These are phyloP conservation scores for Solanum medicagineum DNA, from an alignment of 257 asterid species.

Conservation along the genomic window DNA sequence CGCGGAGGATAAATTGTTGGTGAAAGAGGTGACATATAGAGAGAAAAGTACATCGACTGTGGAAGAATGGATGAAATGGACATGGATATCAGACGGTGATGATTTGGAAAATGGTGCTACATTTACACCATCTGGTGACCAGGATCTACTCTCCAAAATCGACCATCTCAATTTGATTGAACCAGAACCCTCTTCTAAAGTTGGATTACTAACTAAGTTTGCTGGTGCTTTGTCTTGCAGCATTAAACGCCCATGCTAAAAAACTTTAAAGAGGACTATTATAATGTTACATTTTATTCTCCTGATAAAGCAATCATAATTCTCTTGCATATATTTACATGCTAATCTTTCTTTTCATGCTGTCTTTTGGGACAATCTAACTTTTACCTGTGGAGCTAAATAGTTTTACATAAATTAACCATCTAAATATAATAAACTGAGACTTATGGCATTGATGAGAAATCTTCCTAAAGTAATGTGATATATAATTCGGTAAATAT, in stretches of 20 bases:
- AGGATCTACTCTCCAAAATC: background rate
- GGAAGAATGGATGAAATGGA: constrained; percentile 2
- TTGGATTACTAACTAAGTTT: background rate
- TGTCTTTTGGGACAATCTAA: too few species aligned
- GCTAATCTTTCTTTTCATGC: background rate
- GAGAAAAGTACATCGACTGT: background rate
- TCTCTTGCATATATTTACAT: background rate
- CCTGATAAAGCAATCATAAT: background rate
- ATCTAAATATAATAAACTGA: too few species aligned
- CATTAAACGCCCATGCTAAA: background rate
- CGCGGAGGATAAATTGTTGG: background rate
- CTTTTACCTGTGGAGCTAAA: too few species aligned
- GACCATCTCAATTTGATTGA: background rate
- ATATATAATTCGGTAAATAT: too few species aligned
- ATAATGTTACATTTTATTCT: background rate
- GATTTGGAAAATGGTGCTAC: background rate
- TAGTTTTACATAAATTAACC: too few species aligned
- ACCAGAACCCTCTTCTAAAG: background rate
- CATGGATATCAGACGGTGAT: background rate
- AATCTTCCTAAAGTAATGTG: background rate
- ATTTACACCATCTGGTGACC: constrained; percentile 2
- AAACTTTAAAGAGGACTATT: background rate
- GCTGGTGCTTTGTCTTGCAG: background rate
- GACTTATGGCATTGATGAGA: too few species aligned
- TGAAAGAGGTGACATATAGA: constrained; percentile 1